Conservation (phyloP, 176 grass and related monocot species). For the Rhipidocladum racemiflorum region DNA sequence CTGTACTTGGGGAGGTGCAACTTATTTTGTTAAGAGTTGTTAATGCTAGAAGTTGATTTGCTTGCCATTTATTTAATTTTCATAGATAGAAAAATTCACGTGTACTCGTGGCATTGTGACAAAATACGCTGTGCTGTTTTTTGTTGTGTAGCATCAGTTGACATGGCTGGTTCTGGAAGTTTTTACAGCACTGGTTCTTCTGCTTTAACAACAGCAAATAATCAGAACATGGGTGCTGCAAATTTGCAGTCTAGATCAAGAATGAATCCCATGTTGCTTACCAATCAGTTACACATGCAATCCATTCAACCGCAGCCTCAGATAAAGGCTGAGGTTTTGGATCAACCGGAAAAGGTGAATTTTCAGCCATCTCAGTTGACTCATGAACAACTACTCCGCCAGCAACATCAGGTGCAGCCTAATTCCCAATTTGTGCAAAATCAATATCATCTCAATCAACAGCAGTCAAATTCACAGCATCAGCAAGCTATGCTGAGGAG, state of each 20-base stretch:
- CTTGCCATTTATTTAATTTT: slow-evolving; percentile 14
- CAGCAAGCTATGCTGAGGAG: slow-evolving; percentile 53
- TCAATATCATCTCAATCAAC: slow-evolving; percentile 64
- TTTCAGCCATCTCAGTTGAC: slow-evolving; percentile 66
- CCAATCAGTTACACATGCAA: slow-evolving; percentile 70
- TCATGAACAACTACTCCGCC: slow-evolving; percentile 55
- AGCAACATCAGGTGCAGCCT: slow-evolving; percentile 64
- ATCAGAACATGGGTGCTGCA: slow-evolving; percentile 53
- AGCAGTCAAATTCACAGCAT: slow-evolving; percentile 53
- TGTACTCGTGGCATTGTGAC: not conserved
- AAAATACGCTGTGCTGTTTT: slow-evolving; percentile 9
- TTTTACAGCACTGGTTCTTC: slow-evolving; percentile 65
- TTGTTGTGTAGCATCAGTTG: slow-evolving; percentile 47
- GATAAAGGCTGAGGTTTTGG: slow-evolving; percentile 74
- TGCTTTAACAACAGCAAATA: slow-evolving; percentile 57
- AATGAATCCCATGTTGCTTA: slow-evolving; percentile 54
- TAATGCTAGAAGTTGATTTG: not conserved
- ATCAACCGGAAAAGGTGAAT: slow-evolving; percentile 68
- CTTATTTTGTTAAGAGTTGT: slow-evolving; percentile 5
- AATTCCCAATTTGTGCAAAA: slow-evolving; percentile 64
- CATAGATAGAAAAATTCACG: not conserved
- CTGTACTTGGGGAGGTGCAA: not conserved
- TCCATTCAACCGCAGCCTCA: slow-evolving; percentile 61
- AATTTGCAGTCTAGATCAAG: slow-evolving; percentile 71
- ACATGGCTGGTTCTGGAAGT: slow-evolving; percentile 59